Evolutionary conservation across 345 rosid genomes (phyloP).

Genomic region (Odontarrhena argentea): DNA sequence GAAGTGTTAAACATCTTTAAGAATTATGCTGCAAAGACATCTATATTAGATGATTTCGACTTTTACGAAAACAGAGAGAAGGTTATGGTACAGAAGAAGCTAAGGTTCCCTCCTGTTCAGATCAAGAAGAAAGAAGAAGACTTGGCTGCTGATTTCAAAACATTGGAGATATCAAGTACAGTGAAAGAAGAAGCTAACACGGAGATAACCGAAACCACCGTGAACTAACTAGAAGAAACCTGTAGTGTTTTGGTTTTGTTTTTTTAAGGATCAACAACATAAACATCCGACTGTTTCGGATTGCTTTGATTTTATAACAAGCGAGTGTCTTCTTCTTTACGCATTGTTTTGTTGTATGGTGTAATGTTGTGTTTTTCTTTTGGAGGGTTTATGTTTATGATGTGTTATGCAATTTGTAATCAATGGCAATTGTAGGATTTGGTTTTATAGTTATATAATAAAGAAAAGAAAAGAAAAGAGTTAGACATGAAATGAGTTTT

Average conservation of each 20-base stretch:
- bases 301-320: conserved; percentile 32
- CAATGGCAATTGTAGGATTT: conserved; percentile 34
- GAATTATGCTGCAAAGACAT: conserved; percentile 53
- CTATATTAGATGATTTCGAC: conserved; percentile 65
- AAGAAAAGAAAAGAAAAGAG: neutral
- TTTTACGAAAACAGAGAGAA: conserved; percentile 71
- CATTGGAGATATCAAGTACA: conserved; percentile 28
- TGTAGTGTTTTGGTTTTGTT: conserved; percentile 27
- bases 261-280: conserved; percentile 22
- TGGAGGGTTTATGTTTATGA: conserved; percentile 19
- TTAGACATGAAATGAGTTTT: conserved; percentile 11
- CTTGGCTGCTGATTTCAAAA: conserved; percentile 35
- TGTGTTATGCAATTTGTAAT: conserved; percentile 33
- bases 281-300: conserved; percentile 37
- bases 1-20: conserved; percentile 69
- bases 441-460: conserved; percentile 15
- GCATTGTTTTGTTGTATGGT: conserved; percentile 18
- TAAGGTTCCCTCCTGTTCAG: conserved; percentile 37
- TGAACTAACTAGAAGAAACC: conserved; percentile 29
- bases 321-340: conserved; percentile 15
- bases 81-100: conserved; percentile 62
- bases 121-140: conserved; percentile 42
- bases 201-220: conserved; percentile 4
- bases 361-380: conserved; percentile 19
- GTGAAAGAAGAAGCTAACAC: conserved; percentile 27